Evolutionary conservation across 305 asterid species (phyloP), one percentile per base, ranked within the genome.

Genomic region (Plantago rigida): DNA sequence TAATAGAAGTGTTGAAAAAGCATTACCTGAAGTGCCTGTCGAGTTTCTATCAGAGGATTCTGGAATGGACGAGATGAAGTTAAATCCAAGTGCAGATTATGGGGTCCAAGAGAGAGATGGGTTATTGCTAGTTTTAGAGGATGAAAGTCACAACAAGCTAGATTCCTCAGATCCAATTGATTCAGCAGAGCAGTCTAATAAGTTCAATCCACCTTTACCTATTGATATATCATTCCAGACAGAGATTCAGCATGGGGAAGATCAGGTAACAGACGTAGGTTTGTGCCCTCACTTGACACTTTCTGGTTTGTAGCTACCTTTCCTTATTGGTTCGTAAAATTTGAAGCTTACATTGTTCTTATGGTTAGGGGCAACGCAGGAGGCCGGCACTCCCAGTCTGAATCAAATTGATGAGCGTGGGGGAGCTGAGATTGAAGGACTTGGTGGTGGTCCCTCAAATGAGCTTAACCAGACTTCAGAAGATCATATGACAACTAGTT

Each of bases 261-360:
- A 79, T 86, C 97, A 87, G 96, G 95, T 89, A 93, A 78, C 92
- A 84, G 95, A 81, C 79, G 84, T 87, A 89, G 97, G 97, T 93
- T 83, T 93, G 97, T 93, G 82, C 92, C 95, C 78, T 82, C 74
- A 77, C 96, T 81, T 88, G 79, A 77, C 73, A 47, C 82, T 77
- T 48, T 66, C 41, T 64, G 42, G 62, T 69, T 65, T 58, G 51
- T 52, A 57, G 62, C 46, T 66, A 61, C 44, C 28, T 58, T 8
- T 13, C 56, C 45, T 50, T 10, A 17, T 7, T 41, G 2, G 34
- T 64, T 49, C 61, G 28, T 59, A 44, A 52, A 67, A 56, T 63
- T 49, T 64, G 39, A 74, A 74, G 59, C 68, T 65, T 68, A 50
- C 69, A 39, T 75, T 22, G 65, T 71, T 73, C 72, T 69, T 69